Percentiles rank a stretch among this genome's conserved stretches.
These are phyloP conservation scores for Pelargonium nanum DNA, from an alignment of 345 rosid species.

Conservation along the genomic window DNA sequence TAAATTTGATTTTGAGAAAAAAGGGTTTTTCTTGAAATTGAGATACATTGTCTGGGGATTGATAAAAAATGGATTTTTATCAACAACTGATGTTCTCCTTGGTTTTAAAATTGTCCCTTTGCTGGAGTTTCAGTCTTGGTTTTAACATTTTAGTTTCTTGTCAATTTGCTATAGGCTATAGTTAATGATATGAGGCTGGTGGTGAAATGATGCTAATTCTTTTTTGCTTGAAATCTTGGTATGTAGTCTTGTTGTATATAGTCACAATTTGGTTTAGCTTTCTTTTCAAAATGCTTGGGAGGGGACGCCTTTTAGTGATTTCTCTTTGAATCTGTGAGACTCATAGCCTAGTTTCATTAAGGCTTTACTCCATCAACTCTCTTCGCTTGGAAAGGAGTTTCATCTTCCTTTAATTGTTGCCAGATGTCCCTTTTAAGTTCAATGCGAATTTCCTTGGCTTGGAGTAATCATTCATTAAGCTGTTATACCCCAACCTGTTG, in stretches of 20 bases:
- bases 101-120: neutral
- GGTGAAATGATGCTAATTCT: slow-evolving; percentile 3
- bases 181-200: neutral
- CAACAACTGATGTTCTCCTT: no score
- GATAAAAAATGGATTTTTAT: no score
- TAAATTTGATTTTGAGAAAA: neutral
- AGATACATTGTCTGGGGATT: neutral
- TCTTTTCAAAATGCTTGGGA: neutral
- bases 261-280: neutral
- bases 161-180: neutral
- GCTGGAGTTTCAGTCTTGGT: neutral
- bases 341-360: no score
- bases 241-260: neutral
- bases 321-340: no score
- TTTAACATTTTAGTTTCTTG: neutral
- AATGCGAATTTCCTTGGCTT: no score
- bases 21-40: neutral
- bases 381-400: no score
- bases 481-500: no score
- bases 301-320: no score
- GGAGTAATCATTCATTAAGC: no score
- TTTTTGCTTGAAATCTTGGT: neutral
- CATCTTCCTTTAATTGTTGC: no score
- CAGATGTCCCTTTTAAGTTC: no score
- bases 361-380: no score